A percentile compares a stretch with the other conserved stretches of the same genome.
phyloP scores from a whole-genome alignment of 1,284 basidiomycete species.

The Pisolithus thermaeus region DNA sequence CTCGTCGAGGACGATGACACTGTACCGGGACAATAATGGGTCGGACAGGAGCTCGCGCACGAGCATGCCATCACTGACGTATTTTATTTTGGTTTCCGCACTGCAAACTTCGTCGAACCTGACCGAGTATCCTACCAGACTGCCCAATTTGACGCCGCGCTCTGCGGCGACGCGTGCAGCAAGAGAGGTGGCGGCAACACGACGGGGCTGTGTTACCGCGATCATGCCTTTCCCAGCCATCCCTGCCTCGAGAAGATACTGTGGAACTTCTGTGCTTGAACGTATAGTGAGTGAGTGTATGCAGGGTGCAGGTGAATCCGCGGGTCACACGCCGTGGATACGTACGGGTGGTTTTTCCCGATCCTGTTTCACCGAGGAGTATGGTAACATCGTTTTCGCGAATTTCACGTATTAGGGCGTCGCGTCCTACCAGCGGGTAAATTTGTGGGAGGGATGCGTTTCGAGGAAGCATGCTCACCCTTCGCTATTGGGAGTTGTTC shows the following conservation, averaged over 20 bases:
- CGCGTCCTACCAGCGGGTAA: conserved; percentile 48
- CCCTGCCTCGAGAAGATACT: conserved; percentile 78
- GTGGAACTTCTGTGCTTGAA: conserved; percentile 70
- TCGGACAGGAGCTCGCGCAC: conserved; percentile 85
- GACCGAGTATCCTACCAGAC: conserved; percentile 88
- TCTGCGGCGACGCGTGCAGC: conserved; percentile 87
- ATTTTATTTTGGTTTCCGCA: conserved; percentile 80
- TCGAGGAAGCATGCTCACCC: conserved; percentile 39
- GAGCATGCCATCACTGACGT: conserved; percentile 96
- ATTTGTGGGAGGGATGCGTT: neutral
- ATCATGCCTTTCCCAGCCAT: conserved; percentile 63
- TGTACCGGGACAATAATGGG: conserved; percentile 74
- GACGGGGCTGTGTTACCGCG: conserved; percentile 88
- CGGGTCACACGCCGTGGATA: conserved; percentile 2
- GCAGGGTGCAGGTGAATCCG: neutral
- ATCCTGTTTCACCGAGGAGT: conserved; percentile 94
- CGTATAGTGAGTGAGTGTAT: conserved; percentile 11
- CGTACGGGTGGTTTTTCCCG: conserved; percentile 95
- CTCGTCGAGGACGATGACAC: conserved; percentile 91
- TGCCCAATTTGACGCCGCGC: conserved; percentile 65
- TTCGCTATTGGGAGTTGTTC: conserved; percentile 72
- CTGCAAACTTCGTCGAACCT: conserved; percentile 87
- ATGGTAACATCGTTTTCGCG: conserved; percentile 82
- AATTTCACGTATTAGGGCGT: conserved; percentile 71
- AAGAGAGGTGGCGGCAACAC: conserved; percentile 91